Evolutionary conservation across 2,329 filamentous ascomycete species (phyloP), one percentile per base, ranked within the genome.

Genomic region (Fusarium lateritium): DNA sequence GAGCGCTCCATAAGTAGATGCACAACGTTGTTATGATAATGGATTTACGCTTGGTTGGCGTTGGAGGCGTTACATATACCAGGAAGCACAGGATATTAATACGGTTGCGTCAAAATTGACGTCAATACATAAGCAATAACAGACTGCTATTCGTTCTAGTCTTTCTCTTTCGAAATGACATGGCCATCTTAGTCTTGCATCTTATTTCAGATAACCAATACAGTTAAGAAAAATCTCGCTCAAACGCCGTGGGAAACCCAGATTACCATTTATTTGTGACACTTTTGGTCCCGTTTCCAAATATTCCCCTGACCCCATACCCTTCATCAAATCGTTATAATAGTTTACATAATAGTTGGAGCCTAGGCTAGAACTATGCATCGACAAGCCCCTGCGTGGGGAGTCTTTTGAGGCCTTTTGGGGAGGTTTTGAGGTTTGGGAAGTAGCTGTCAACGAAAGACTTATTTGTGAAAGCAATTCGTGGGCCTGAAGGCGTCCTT

Each of bases 401-500:
- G 5, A 66, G 53, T 65, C 75, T 79, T 62, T 78, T 82, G 39
- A 68, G 57, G 7, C 69, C 56, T 40, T 79, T 80, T 24, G 80
- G 75, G 3, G 76, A 77, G 33, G 73, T 71, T 43, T 75, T 69
- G 7, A 78, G 59, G 6, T 76, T 65, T 7, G 82, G 78, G 38
- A 85, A 86, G 65, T 85, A 86, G 34, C 79, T 78, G 24, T 83
- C 80, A 11, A 79, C 69, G 39, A 73, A 69, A 17, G 69, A 63
- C 50, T 72, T 70, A 33, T 71, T 71, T 7, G 72, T 65, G 46
- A 75, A 76, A 50, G 55, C 79, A 68, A 78, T 64, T 4, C 81
- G 77, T 36, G 78, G 75, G 1, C 73, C 76, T 4, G 84, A 84
- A 4, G 85, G 83, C 4, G 85, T 87, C 62, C 85, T 81, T 2